These are phyloP conservation scores for Oryza meridionalis DNA, from an alignment of 176 grass and related monocot genomes.

Conservation along the genomic window DNA sequence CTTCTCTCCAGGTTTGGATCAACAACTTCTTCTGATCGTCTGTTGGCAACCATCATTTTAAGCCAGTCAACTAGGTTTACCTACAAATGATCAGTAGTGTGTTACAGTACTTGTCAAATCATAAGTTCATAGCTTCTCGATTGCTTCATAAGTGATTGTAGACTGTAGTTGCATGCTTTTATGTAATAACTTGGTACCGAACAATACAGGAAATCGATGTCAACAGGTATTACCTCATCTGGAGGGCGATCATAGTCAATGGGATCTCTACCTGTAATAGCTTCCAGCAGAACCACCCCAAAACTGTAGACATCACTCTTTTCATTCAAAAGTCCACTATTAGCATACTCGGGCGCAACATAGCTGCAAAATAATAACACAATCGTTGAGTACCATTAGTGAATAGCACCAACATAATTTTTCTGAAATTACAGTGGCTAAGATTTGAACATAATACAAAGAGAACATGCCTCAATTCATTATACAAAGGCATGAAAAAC, in stretches of 20 bases:
- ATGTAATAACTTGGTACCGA: not conserved
- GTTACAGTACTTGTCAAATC: not conserved
- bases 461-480: not conserved
- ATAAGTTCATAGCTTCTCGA: not conserved
- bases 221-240: conserved; percentile 73
- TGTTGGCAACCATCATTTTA: conserved; percentile 95
- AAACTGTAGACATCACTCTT: conserved; percentile 99
- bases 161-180: not conserved
- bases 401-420: not conserved
- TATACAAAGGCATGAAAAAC: conserved; percentile 24
- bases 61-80: conserved; percentile 99
- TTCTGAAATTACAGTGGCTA: not conserved
- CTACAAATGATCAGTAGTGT: conserved; percentile 46
- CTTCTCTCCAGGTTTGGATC: conserved; percentile 86
- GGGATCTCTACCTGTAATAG: conserved; percentile 96
- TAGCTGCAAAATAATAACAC: conserved; percentile 57
- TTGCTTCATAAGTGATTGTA: not conserved
- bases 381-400: conserved; percentile 25
- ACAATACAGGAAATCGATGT: not conserved
- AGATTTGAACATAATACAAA: conserved; percentile 23
- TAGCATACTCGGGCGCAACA: conserved; percentile 96
- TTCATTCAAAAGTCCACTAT: conserved; percentile 94
- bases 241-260: conserved; percentile 79
- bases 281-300: conserved; percentile 94
- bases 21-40: conserved; percentile 87